These are phyloP conservation scores for Amphibolis antarctica DNA, from an alignment of 106 monocot genomes.

Conservation along the genomic window DNA sequence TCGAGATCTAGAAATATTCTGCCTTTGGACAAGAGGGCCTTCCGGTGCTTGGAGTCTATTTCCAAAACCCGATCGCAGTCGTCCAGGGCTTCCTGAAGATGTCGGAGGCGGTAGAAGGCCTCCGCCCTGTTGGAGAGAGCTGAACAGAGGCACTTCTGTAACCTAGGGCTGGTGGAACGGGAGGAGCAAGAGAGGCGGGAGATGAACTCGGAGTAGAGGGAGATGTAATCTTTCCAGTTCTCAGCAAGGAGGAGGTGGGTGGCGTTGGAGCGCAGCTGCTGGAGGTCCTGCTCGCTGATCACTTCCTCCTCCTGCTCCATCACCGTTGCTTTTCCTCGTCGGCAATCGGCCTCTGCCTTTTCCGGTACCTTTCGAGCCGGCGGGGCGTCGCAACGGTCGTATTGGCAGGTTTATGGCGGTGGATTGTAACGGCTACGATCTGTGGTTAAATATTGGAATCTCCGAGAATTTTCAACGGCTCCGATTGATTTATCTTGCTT, in stretches of 20 bases:
- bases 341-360: too few species aligned
- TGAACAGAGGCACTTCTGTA: slow-evolving; percentile 31
- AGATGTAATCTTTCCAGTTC: slow-evolving; percentile 62
- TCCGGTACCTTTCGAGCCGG: too few species aligned
- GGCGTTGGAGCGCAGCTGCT: slow-evolving; percentile 40
- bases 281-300: slow-evolving; percentile 9
- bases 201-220: slow-evolving; percentile 70
- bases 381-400: too few species aligned
- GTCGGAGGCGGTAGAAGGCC: slow-evolving; percentile 24
- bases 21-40: slow-evolving; percentile 51
- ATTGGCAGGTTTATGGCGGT: too few species aligned
- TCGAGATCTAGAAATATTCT: slow-evolving; percentile 45
- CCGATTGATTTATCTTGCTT: too few species aligned
- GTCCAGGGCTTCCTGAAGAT: slow-evolving; percentile 33
- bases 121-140: slow-evolving; percentile 75
- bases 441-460: too few species aligned
- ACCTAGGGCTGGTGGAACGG: slow-evolving; percentile 2
- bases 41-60: slow-evolving; percentile 41
- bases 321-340: too few species aligned
- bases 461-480: too few species aligned
- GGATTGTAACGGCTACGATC: too few species aligned
- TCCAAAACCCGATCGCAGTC: slow-evolving; percentile 53
- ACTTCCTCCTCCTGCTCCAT: too few species aligned
- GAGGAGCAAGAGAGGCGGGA: slow-evolving; percentile 25
- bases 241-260: slow-evolving; percentile 71